These are phyloP conservation scores for Hapsidospora chrysogenum DNA, from an alignment of 495 filamentous ascomycete genomes.

Conservation along the genomic window DNA sequence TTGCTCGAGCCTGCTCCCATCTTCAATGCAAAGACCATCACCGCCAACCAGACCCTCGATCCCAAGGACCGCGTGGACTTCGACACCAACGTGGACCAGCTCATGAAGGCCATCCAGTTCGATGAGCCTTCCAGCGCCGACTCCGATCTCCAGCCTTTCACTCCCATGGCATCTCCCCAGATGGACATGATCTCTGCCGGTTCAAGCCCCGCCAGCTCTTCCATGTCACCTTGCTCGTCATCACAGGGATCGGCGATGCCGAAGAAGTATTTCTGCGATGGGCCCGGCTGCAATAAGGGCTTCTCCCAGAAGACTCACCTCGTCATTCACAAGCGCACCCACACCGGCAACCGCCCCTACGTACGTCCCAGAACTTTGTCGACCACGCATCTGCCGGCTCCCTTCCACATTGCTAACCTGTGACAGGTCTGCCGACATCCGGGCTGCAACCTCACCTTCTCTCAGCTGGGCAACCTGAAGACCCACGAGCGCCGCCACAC, in stretches of 20 bases:
- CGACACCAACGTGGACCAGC: conserved; percentile 68
- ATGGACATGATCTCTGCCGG: too few species aligned
- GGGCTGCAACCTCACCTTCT: conserved; percentile 68
- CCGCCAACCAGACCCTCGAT: conserved; percentile 10
- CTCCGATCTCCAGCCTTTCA: conserved; percentile 1
- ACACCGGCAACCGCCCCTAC: conserved; percentile 85
- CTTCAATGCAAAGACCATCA: conserved; percentile 8
- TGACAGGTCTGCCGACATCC: conserved; percentile 54
- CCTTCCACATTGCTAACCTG: neutral
- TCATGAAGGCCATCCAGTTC: conserved; percentile 87
- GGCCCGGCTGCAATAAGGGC: conserved; percentile 60
- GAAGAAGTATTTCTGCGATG: conserved; percentile 55
- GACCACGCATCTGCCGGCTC: too few species aligned
- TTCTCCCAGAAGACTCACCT: conserved; percentile 91
- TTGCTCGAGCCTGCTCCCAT: neutral
- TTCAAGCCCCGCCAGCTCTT: too few species aligned
- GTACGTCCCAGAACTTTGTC: conserved; percentile 36
- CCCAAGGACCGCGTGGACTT: conserved; percentile 35
- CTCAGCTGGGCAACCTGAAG: conserved; percentile 71
- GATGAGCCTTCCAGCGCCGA: too few species aligned
- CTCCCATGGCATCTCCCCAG: neutral
- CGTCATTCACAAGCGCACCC: conserved; percentile 77
- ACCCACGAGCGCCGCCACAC: conserved; percentile 65
- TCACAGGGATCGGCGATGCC: conserved; percentile 5
- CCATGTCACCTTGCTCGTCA: too few species aligned